These are phyloP conservation scores for Cochlearia excelsa DNA, from an alignment of 345 rosid genomes.

Conservation along the genomic window DNA sequence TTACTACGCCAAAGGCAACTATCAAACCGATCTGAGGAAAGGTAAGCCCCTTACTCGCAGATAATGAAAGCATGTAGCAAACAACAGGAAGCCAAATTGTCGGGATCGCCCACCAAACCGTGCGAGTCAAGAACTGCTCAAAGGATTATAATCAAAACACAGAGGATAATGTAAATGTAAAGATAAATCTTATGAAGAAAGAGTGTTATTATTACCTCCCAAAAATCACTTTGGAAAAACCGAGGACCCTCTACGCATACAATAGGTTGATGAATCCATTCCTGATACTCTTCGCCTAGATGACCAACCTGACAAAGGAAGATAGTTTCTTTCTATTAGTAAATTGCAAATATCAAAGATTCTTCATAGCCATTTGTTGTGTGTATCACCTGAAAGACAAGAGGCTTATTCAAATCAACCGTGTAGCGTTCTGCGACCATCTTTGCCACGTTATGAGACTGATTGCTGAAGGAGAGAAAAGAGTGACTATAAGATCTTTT, in stretches of 20 bases:
- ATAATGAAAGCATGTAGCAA: slow-evolving; percentile 56
- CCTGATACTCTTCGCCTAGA: slow-evolving; percentile 91
- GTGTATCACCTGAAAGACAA: slow-evolving; percentile 77
- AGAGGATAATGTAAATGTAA: background rate
- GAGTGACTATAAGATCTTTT: background rate
- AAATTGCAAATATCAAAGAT: background rate
- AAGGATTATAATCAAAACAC: background rate
- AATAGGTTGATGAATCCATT: slow-evolving; percentile 99
- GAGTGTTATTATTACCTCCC: slow-evolving; percentile 61
- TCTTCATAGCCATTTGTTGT: slow-evolving; percentile 1
- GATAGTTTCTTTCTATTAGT: background rate
- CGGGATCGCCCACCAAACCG: slow-evolving; percentile 98
- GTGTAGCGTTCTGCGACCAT: slow-evolving; percentile 82
- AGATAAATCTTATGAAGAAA: background rate
- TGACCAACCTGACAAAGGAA: slow-evolving; percentile 74
- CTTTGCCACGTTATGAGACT: slow-evolving; percentile 33
- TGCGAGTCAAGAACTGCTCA: slow-evolving; percentile 77
- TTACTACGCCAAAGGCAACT: slow-evolving; percentile 61
- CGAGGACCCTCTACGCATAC: slow-evolving; percentile 89
- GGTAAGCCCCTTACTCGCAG: slow-evolving; percentile 62
- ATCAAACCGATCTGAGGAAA: slow-evolving; percentile 48
- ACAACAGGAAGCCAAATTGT: slow-evolving; percentile 86
- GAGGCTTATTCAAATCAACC: slow-evolving; percentile 82
- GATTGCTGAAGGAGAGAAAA: slow-evolving; percentile 11
- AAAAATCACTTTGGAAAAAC: slow-evolving; percentile 75